A percentile compares a stretch with the other conserved stretches of the same genome.
Evolutionary conservation across 2,329 filamentous ascomycete genomes (phyloP).

Genomic region (Xylariaceae sp.): DNA sequence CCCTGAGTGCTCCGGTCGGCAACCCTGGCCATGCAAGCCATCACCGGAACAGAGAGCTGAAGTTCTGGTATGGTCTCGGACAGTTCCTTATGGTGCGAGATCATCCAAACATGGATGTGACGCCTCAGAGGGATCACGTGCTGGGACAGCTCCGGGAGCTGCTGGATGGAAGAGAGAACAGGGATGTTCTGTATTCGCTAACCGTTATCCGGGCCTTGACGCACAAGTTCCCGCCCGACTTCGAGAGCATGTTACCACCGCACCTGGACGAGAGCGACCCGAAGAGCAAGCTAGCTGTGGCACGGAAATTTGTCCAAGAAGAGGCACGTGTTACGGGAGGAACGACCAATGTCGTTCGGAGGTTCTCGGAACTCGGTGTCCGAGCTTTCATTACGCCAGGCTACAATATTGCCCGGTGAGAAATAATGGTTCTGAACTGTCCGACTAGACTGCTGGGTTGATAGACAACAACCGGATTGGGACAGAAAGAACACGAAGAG

Average conservation of each 20-base stretch:
- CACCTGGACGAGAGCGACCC: constrained; percentile 62
- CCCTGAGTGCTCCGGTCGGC: constrained; percentile 45
- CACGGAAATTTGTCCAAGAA: constrained; percentile 63
- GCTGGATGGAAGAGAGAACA: constrained; percentile 75
- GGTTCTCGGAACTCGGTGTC: constrained; percentile 62
- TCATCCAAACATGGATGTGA: constrained; percentile 43
- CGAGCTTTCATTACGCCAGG: constrained; percentile 53
- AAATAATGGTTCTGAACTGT: constrained; percentile 10
- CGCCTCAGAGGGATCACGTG: constrained; percentile 58
- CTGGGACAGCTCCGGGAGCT: constrained; percentile 62
- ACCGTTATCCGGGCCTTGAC: constrained; percentile 73
- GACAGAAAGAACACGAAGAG: constrained; percentile 7
- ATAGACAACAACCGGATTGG: constrained; percentile 15
- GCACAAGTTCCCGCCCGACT: constrained; percentile 56
- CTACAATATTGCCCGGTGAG: constrained; percentile 37
- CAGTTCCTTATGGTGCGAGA: constrained; percentile 62
- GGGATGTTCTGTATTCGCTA: constrained; percentile 86
- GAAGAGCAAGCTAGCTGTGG: constrained; percentile 61
- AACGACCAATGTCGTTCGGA: constrained; percentile 67
- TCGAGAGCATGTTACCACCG: constrained; percentile 50
- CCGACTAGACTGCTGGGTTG: constrained; percentile 15
- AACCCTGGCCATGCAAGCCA: constrained; percentile 47
- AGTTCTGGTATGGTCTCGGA: constrained; percentile 79
- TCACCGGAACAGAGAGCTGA: constrained; percentile 56
- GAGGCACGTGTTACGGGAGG: constrained; percentile 59